Conservation (phyloP, 2,329 filamentous ascomycete species). For the Cladosporium sphaerospermum region DNA sequence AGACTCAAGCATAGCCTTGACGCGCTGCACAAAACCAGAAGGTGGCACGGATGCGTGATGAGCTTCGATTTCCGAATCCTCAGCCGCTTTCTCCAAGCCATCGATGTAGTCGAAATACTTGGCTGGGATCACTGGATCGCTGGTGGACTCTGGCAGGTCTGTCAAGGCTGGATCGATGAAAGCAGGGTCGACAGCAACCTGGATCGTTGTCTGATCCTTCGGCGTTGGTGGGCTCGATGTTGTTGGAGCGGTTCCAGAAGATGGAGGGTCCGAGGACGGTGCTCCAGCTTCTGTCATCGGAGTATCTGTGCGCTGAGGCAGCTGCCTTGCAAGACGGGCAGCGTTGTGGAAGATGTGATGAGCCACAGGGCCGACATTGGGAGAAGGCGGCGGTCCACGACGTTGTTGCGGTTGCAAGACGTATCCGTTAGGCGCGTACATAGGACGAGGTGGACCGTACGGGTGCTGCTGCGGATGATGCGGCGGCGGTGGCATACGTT, state of each 20-base stretch:
- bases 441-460: slow-evolving; percentile 15
- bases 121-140: slow-evolving; percentile 29
- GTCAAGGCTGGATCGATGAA: slow-evolving; percentile 30
- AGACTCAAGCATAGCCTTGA: slow-evolving; percentile 39
- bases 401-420: slow-evolving; percentile 12
- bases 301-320: slow-evolving; percentile 29
- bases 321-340: slow-evolving; percentile 26
- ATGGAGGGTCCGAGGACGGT: slow-evolving; percentile 39
- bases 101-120: slow-evolving; percentile 32
- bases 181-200: slow-evolving; percentile 30
- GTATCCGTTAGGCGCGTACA: slow-evolving; percentile 2
- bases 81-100: slow-evolving; percentile 25
- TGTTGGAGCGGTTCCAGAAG: slow-evolving; percentile 33
- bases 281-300: slow-evolving; percentile 35
- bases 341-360: slow-evolving; percentile 31
- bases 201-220: slow-evolving; percentile 31
- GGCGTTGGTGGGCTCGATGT: slow-evolving; percentile 37
- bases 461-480: slow-evolving; percentile 15
- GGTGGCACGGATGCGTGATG: slow-evolving; percentile 29
- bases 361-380: slow-evolving; percentile 23
- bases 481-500: slow-evolving; percentile 13
- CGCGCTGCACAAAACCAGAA: slow-evolving; percentile 36
- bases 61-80: slow-evolving; percentile 30
- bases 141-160: slow-evolving; percentile 30
- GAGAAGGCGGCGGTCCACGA: slow-evolving; percentile 21